Base-by-base conservation (phyloP, 1,139 yeast genomes). In the Zygosaccharomyces sapae region DNA sequence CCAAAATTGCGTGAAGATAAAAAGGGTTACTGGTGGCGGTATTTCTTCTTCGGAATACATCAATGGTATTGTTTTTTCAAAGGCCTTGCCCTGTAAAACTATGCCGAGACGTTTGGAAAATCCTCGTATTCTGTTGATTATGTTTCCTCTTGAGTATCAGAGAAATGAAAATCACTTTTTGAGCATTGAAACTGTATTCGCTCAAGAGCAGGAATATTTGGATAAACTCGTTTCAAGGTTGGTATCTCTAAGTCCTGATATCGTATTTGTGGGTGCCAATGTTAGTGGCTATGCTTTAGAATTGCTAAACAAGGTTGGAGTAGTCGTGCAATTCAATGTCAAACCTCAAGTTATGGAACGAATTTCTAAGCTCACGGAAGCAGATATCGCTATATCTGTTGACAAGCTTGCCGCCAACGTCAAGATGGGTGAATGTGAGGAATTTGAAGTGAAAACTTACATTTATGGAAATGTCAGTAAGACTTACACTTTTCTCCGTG, bases 71-170 rank as follows among this genome's bases (percentile, higher is more conserved):
- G 84, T 87, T 9, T 88, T 90, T 66, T 86, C 97, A 0, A 89
- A 90, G 55, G 80, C 83, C 30, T 71, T 90, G 35, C 95, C 96
- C n/a, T 72, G 87, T 38, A 87, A 83, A 59, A 67, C 77, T 2
- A 94, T 94, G 98, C 79, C 89, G 0, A 67, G 79, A 3, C 62
- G 63, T 8, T 73, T 94, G 5, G 59, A 64, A 0, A 75, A 77
- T 43, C 97, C 99, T 0, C 77, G 83, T 48, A 84, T 94, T 39
- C 81, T 94, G 47, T 72, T 94, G 29, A 75, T 94, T 8, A 84
- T 89, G 74, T 92, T 94, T 58, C 96, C 97, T 0, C 71, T 94
- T 22, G 97, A 90, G 62, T 92, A 89, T 57, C 75, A 83, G 53
- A 81, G 85, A 52, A 79, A 80, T 46, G 92, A 84, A 47, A 79